A percentile compares a stretch with the other conserved stretches of the same genome.
These are phyloP conservation scores for Entelexis paramagnoliae DNA, from an alignment of 1,139 yeast genomes.

Conservation along the genomic window DNA sequence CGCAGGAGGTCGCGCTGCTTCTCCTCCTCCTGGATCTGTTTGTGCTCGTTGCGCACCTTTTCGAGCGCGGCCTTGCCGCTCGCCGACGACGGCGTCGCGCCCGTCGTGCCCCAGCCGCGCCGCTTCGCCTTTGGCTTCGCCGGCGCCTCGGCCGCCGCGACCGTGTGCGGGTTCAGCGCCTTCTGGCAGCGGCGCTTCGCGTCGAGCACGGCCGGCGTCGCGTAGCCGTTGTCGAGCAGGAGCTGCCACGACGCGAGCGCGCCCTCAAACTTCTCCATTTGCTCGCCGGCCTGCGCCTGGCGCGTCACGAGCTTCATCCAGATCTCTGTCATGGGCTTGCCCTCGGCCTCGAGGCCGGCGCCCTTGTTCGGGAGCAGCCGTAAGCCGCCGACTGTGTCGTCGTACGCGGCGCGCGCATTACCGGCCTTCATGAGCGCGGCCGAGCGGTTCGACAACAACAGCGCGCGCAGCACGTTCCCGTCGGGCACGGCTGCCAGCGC, in stretches of 20 bases:
- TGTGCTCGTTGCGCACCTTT: slow-evolving; percentile 41
- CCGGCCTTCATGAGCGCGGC: slow-evolving; percentile 64
- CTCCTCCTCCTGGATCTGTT: slow-evolving; percentile 43
- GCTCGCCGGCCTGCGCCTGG: slow-evolving; percentile 77
- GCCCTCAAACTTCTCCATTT: slow-evolving; percentile 55
- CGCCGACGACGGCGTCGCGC: slow-evolving; percentile 28
- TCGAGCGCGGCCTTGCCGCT: slow-evolving; percentile 38
- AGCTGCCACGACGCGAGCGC: slow-evolving; percentile 53
- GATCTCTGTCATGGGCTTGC: slow-evolving; percentile 55
- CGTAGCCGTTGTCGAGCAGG: slow-evolving; percentile 57
- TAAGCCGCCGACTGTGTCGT: slow-evolving; percentile 49
- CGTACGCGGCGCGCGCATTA: slow-evolving; percentile 52
- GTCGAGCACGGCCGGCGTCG: slow-evolving; percentile 57
- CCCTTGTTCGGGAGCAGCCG: slow-evolving; percentile 39
- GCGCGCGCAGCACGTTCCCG: slow-evolving; percentile 54
- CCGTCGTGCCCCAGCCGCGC: slow-evolving; percentile 24
- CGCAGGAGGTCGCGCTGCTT: slow-evolving; percentile 47
- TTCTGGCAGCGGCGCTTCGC: slow-evolving; percentile 72
- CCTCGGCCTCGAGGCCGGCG: slow-evolving; percentile 32
- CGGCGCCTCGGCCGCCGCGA: slow-evolving; percentile 23
- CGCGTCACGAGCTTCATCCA: slow-evolving; percentile 61
- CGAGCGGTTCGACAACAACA: slow-evolving; percentile 69
- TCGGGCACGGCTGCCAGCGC: slow-evolving; percentile 56
- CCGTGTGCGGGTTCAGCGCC: slow-evolving; percentile 38
- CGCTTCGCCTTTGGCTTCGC: slow-evolving; percentile 23